phyloP scores from a whole-genome alignment of 352 stramenopile genomes.

The Globisporangium middletonii region DNA sequence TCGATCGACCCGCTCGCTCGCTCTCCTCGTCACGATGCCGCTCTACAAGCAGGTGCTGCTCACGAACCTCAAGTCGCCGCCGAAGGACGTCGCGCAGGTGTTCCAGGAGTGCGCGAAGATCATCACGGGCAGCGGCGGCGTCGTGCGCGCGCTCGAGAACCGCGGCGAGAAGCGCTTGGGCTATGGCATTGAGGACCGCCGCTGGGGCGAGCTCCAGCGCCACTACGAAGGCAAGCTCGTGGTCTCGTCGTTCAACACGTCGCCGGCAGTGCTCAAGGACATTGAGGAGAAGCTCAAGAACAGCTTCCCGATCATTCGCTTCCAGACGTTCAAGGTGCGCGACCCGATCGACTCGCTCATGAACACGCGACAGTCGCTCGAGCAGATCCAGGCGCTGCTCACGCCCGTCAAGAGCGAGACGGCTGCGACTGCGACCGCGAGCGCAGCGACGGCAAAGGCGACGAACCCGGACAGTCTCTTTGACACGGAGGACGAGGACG shows the following conservation, averaged over 20 bases:
- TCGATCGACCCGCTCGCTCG: too few relatives aligned
- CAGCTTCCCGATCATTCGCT: slow-evolving; percentile 79
- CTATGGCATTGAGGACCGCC: slow-evolving; percentile 80
- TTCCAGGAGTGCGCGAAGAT: slow-evolving; percentile 79
- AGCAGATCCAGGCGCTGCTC: slow-evolving; percentile 50
- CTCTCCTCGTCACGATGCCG: slow-evolving; percentile 37
- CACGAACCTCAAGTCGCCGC: slow-evolving; percentile 84
- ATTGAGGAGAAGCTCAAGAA: slow-evolving; percentile 83
- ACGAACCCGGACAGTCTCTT: slow-evolving; percentile 46
- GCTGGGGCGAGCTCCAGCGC: slow-evolving; percentile 80
- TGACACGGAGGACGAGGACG: slow-evolving; percentile 53
- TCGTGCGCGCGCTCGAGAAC: slow-evolving; percentile 76
- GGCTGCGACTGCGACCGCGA: slow-evolving; percentile 21
- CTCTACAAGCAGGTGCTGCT: slow-evolving; percentile 88
- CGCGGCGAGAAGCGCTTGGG: slow-evolving; percentile 77
- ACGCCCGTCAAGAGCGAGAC: slow-evolving; percentile 29
- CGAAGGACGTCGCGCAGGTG: slow-evolving; percentile 72
- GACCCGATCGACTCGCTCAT: slow-evolving; percentile 78
- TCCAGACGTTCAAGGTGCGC: slow-evolving; percentile 83
- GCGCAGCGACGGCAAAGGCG: slow-evolving; percentile 31
- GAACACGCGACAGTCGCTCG: slow-evolving; percentile 72
- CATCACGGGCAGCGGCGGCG: slow-evolving; percentile 59
- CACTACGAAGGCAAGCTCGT: slow-evolving; percentile 84
- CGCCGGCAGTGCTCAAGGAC: slow-evolving; percentile 55
- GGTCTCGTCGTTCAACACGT: slow-evolving; percentile 85